Evolutionary conservation across 495 filamentous ascomycete genomes (phyloP).

Genomic region (Penicillium odoratum): DNA sequence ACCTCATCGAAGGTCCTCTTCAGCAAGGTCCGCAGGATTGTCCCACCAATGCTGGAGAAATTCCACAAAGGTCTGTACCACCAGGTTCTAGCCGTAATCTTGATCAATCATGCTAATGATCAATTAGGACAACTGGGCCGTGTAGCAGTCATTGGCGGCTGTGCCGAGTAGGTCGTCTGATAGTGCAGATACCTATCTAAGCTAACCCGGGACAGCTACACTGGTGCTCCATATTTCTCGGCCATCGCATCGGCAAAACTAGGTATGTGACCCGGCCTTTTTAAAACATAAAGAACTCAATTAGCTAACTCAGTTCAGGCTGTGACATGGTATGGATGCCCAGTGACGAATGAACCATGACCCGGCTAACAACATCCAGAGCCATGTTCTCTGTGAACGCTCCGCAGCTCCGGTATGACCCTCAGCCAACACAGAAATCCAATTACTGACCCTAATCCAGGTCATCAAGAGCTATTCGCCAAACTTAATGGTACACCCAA

Average conservation of each 20-base stretch:
- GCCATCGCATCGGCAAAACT: conserved; percentile 92
- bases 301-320: conserved; percentile 39
- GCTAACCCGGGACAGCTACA: conserved; percentile 61
- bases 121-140: conserved; percentile 81
- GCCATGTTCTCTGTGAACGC: conserved; percentile 94
- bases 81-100: not conserved
- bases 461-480: conserved; percentile 98
- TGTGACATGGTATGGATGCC: conserved; percentile 68
- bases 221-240: conserved; percentile 96
- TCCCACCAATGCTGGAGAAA: conserved; percentile 91
- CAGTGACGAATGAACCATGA: not conserved
- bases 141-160: conserved; percentile 92
- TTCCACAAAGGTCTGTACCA: conserved; percentile 84
- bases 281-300: not conserved
- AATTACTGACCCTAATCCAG: conserved; percentile 10
- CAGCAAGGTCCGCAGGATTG: conserved; percentile 79
- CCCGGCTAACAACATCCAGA: conserved; percentile 50
- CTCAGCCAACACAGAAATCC: no score
- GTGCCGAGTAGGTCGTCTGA: conserved; percentile 62
- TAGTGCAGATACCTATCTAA: not conserved
- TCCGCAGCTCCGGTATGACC: conserved; percentile 62
- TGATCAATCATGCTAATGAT: conserved; percentile 3
- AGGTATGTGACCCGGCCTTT: conserved; percentile 36
- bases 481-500: conserved; percentile 96
- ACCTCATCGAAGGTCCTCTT: conserved; percentile 71